Conservation (phyloP, 2,329 filamentous ascomycete genomes). For the Sporothrix inflata region DNA sequence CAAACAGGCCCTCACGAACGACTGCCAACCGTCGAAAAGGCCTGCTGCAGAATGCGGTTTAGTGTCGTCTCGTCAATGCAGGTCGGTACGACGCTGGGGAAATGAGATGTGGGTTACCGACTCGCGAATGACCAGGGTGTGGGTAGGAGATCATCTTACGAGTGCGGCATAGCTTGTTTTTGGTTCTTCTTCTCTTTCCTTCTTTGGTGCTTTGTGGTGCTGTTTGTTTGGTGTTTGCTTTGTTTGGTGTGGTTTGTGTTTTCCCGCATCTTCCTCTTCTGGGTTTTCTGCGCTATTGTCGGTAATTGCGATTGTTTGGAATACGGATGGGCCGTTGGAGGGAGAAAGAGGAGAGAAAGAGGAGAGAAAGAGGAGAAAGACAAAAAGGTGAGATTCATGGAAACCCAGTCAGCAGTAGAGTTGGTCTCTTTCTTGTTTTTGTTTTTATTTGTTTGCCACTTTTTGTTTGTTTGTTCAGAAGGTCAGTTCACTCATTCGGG, state of each 20-base stretch:
- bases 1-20: not conserved
- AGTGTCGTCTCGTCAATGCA: conserved; percentile 12
- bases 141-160: not conserved
- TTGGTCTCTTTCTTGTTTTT: not conserved
- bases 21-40: not conserved
- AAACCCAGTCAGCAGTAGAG: not conserved
- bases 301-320: conserved; percentile 7
- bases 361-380: not conserved
- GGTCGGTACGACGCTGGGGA: conserved; percentile 21
- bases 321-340: not conserved
- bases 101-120: conserved; percentile 26
- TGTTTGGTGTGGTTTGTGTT: too few species aligned
- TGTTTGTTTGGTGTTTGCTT: not conserved
- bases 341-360: not conserved
- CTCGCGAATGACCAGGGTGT: not conserved
- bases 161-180: not conserved
- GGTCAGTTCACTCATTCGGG: not conserved
- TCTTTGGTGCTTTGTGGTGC: not conserved
- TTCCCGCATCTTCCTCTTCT: not conserved
- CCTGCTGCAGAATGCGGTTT: not conserved
- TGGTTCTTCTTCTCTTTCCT: conserved; percentile 9
- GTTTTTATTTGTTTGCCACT: not conserved
- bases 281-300: not conserved
- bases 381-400: not conserved
- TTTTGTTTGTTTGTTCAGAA: conserved; percentile 3